phyloP scores from a whole-genome alignment of 352 stramenopile genomes.

The Globisporangium lucens region DNA sequence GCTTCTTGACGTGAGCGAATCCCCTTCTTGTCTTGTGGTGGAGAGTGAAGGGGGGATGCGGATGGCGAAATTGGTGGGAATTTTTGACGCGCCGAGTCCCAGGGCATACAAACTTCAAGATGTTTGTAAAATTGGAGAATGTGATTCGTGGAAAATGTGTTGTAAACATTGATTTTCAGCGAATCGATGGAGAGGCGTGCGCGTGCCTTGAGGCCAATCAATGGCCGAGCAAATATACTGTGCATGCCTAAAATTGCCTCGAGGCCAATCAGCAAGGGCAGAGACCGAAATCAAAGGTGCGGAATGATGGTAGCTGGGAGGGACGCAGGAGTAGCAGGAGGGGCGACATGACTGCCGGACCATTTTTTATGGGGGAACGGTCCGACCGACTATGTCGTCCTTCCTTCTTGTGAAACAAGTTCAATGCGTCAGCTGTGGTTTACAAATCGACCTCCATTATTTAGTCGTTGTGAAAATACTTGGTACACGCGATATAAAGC shows the following conservation, averaged over 20 bases:
- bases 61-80: slow-evolving; percentile 8
- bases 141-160: slow-evolving; percentile 7
- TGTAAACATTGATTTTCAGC: slow-evolving; percentile 11
- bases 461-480: not conserved
- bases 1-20: not conserved
- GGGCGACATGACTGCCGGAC: not conserved
- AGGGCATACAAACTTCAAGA: slow-evolving; percentile 12
- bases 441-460: not conserved
- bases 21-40: slow-evolving; percentile 2
- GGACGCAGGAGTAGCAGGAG: not conserved
- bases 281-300: not conserved
- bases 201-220: slow-evolving; percentile 22
- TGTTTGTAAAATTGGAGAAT: not conserved
- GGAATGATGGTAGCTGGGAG: slow-evolving; percentile 8
- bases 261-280: slow-evolving; percentile 7
- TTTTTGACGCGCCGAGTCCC: not conserved
- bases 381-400: not conserved
- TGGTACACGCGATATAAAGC: not conserved
- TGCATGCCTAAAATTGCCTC: not conserved
- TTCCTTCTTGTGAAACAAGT: not conserved
- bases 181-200: slow-evolving; percentile 18
- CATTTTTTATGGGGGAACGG: not conserved
- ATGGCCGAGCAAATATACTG: too few relatives aligned
- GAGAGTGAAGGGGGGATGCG: not conserved
- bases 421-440: not conserved